A percentile compares a stretch with the other conserved stretches of the same genome.
Evolutionary conservation across 768 basidiomycete species (phyloP).

Genomic region (Pulveroboletus ravenelii): DNA sequence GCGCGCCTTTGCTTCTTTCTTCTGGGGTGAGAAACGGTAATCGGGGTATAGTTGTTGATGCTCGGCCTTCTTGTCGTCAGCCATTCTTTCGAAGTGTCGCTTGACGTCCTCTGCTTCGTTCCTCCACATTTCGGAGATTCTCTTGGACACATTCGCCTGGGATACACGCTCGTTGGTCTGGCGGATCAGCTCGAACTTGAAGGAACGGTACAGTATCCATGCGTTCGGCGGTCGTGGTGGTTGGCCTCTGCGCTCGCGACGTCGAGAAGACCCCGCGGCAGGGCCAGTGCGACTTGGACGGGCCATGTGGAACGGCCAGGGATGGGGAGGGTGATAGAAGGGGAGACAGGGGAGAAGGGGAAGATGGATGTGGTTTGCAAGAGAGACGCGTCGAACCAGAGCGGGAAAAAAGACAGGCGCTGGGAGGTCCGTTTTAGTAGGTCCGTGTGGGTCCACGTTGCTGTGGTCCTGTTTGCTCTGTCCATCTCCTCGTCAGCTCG

Average conservation of each 20-base stretch:
- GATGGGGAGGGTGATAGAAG: constrained; percentile 6
- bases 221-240: constrained; percentile 73
- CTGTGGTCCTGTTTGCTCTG: constrained; percentile 30
- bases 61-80: constrained; percentile 48
- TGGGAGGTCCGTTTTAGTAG: constrained; percentile 29
- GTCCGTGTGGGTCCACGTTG: constrained; percentile 33
- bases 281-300: constrained; percentile 15
- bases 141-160: constrained; percentile 62
- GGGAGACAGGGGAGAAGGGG: no score
- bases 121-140: constrained; percentile 63
- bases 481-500: constrained; percentile 1
- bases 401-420: constrained; percentile 23
- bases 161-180: constrained; percentile 33
- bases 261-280: not conserved
- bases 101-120: constrained; percentile 45
- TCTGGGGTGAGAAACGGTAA: constrained; percentile 56
- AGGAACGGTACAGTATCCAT: constrained; percentile 77
- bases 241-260: constrained; percentile 22
- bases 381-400: constrained; percentile 26
- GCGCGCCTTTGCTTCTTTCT: constrained; percentile 46
- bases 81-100: constrained; percentile 47
- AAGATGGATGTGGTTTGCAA: constrained; percentile 16
- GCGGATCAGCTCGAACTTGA: constrained; percentile 36
- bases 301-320: constrained; percentile 16
- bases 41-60: constrained; percentile 50